Base-by-base conservation (phyloP, 1,139 yeast species). In the Zhuliangozyma parablackwelliae region DNA sequence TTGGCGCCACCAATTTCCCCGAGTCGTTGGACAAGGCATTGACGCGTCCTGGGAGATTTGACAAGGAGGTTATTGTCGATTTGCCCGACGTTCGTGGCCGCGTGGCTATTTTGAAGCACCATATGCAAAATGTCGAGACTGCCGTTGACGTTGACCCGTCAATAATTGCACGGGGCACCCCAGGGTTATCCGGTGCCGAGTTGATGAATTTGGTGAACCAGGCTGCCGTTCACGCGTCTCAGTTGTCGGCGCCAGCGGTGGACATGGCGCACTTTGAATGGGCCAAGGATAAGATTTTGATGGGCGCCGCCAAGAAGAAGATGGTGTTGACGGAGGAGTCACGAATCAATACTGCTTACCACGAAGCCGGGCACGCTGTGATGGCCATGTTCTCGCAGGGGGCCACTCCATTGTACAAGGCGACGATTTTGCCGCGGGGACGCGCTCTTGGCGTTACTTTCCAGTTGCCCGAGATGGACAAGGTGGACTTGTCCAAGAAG, bases 311-410 rank as follows among this genome's bases (percentile, higher is more conserved):
- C 46, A 84, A 95, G 59, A 87, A 87, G 64, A 87, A 96, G 35
- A 90, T 90, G 97, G 97, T 92, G 35, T 78, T 92, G 64, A 90
- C 98, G 21, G 97, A 92, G 59, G 97, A 92, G 49, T 78, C 95
- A 0, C 79, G 97, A 60, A 79, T 77, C 50, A 90, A 92, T 50
- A 94, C 98, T 13, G 98, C 98, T 2, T 94, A 82, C 61, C 99
- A 92, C 63, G 99, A 92, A 66, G 99, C 98, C 8, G 99, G 99
- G 3, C 99, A 92, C 64, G 98, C 98, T 5, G 87, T 92, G 42
- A 88, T 90, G 87, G 97, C 98, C 6, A 75, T 92, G 78, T 92
- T 76, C 61, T 87, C 96, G 9, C 81, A 82, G 9, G 97, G 96
- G n/a, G 97, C 98, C 8, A 89, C 96, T 6, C 90, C 96, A 3